Conservation (phyloP, 441 rosid genomes). For the Euphorbia schlechtendalii region DNA sequence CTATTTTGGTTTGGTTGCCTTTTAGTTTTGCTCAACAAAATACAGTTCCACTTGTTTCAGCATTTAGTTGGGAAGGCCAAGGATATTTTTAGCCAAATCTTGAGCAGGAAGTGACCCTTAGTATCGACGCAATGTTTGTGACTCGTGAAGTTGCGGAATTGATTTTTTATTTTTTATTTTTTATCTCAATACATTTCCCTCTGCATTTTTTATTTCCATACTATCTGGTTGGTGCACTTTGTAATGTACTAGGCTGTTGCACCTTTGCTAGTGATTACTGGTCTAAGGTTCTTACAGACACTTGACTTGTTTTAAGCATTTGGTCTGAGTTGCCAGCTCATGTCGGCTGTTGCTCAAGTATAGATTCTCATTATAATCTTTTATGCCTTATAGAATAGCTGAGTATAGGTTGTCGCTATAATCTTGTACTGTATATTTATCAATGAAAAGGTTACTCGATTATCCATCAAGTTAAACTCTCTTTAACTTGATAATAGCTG, state of each 20-base stretch:
- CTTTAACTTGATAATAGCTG: too few relatives aligned
- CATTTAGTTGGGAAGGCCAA: constrained; percentile 89
- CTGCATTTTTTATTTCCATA: neutral
- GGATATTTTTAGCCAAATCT: constrained; percentile 78
- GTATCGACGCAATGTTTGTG: constrained; percentile 94
- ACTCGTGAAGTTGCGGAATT: constrained; percentile 78
- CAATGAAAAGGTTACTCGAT: too few relatives aligned
- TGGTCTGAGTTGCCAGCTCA: neutral
- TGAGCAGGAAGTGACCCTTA: constrained; percentile 62
- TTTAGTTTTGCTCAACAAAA: neutral
- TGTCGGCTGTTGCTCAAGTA: too few relatives aligned
- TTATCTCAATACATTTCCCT: constrained; percentile 18
- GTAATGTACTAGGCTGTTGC: neutral
- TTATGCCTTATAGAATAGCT: too few relatives aligned
- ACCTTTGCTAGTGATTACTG: neutral
- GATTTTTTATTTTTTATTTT: constrained; percentile 10
- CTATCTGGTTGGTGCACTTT: neutral
- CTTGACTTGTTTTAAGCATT: neutral
- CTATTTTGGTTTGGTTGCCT: neutral
- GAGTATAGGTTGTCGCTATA: too few relatives aligned
- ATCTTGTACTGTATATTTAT: too few relatives aligned
- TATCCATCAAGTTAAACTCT: too few relatives aligned
- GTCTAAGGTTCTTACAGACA: neutral
- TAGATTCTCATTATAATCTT: too few relatives aligned
- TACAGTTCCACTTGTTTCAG: constrained; percentile 16